Percentiles rank a stretch among this genome's conserved stretches.
Evolutionary conservation across 1,139 yeast species (phyloP).

Genomic region (Hyphopichia burtonii): DNA sequence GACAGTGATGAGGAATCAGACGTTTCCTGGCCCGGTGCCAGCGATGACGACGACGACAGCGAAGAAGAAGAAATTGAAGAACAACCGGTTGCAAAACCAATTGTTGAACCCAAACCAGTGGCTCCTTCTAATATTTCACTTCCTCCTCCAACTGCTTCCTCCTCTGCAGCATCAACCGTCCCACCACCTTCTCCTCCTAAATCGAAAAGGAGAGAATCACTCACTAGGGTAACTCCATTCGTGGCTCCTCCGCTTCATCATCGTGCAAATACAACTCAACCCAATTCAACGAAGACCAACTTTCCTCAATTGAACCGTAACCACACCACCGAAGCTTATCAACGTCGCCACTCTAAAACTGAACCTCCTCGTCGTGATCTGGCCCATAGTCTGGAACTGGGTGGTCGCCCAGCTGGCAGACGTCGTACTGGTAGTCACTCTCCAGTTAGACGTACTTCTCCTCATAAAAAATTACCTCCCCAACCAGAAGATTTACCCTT

Average conservation of each 20-base stretch:
- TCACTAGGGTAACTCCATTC: slow-evolving; percentile 25
- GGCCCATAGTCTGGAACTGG: slow-evolving; percentile 4
- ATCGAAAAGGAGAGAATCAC: slow-evolving; percentile 16
- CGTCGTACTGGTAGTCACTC: slow-evolving; percentile 4
- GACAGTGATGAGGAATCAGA: neutral
- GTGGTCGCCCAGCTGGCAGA: neutral
- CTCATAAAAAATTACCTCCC: slow-evolving; percentile 15
- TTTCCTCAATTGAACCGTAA: slow-evolving; percentile 12
- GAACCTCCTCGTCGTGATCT: slow-evolving; percentile 3
- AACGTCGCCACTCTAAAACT: neutral
- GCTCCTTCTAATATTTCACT: neutral
- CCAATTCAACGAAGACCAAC: neutral
- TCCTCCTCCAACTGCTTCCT: neutral
- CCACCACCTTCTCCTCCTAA: slow-evolving; percentile 9
- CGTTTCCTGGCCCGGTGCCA: neutral
- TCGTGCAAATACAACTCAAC: slow-evolving; percentile 1
- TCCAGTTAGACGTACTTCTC: slow-evolving; percentile 4
- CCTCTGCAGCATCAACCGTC: neutral
- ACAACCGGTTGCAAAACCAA: neutral
- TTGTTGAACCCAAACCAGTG: neutral
- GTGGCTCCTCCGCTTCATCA: slow-evolving; percentile 12
- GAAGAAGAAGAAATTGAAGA: slow-evolving; percentile 1
- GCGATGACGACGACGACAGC: slow-evolving; percentile 1
- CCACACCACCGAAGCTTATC: slow-evolving; percentile 10
- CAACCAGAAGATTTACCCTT: slow-evolving; percentile 37